Evolutionary conservation across 306 rosid species (phyloP), one percentile per base, ranked within the genome.

Genomic region (Rubus idaeus): DNA sequence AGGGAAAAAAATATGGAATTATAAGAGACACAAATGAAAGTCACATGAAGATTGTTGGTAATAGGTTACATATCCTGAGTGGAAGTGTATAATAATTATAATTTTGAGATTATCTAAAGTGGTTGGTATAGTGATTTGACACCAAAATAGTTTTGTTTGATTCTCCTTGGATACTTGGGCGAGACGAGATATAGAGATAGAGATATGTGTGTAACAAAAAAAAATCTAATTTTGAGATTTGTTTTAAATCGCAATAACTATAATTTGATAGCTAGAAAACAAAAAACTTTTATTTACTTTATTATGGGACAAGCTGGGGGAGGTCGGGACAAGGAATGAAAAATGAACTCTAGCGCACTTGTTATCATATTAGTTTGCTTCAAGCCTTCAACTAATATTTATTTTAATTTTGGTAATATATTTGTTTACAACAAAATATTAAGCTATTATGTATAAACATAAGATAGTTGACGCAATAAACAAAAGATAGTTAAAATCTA

Each of bases 141-240:
- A 30, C 35, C 35, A 30, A 30, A 30, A 2, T 30, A 0, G 35
- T 30, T 2, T 2, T 2, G 2, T 30, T 30, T 30, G 2, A 30
- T 2, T 30, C 35, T 2, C 35, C 2, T 30, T 30, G 35, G 2
- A 30, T 30, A 30, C 35, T 0, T 30, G 35, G 2, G 35, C 1
- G 35, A 1, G 35, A 30, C 1, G 35, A 0, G 1, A 2, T 30
- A n/a, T n/a, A n/a, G n/a, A n/a, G n/a, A n/a, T n/a, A n/a, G n/a
- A 26, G 30, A 1, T 0, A 1, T 30, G 35, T 30, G 2, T 30
- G 35, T 30, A 30, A 30, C 1, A 30, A 30, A 30, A 30, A 30
- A 30, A 30, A 30, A 30, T 30, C 1, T 30, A 30, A 8, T 4
- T 23, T 23, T 23, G 26, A 23, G 26, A 23, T 58, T 21, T 55